Evolutionary conservation across 2,329 filamentous ascomycete species (phyloP), one percentile per base, ranked within the genome.

Genomic region (Hysterium pulicare): DNA sequence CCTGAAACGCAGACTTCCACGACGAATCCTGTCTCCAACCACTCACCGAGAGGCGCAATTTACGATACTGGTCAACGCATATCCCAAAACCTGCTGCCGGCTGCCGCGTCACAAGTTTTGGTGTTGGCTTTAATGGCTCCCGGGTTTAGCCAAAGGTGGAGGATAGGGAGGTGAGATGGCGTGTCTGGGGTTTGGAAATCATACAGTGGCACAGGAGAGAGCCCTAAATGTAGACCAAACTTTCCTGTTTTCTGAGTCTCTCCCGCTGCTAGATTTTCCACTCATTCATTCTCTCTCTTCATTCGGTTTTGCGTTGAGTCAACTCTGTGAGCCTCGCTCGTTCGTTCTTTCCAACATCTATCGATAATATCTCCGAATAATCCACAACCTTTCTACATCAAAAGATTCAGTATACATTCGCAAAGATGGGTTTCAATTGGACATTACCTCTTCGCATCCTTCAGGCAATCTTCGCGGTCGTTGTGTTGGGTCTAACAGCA

Each of bases 401-500:
- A n/a, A n/a, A n/a, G n/a, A n/a, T n/a, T n/a, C n/a, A n/a, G n/a
- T n/a, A n/a, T n/a, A 28, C 24, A 28, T 22, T 13, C 44, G n/a
- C n/a, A n/a, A 66, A 50, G 38, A 79, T 82, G 79, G 68, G 70
- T 22, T 64, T 78, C 58, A 71, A 70, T 46, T 76, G 81, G 58
- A 71, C 81, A 30, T 71, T 81, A 52, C 78, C 83, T 31, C 71
- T 86, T 50, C 86, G 89, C 61, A 74, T 78, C 45, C 71, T 80
- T 38, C 84, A 91, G 57, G 77, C 74, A 9, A 51, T 88, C 31
- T 79, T 94, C 55, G 75, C 83, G 26, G 72, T 93, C 48, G 81
- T 90, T 51, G 81, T 90, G 54, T 78, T 95, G 8, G 88, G 84
- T 17, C 68, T 94, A 26, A 84, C 81, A 36, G 84, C 77, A 40